phyloP scores from a whole-genome alignment of 2,329 filamentous ascomycete genomes.

The Hymenoscyphus occultus region DNA sequence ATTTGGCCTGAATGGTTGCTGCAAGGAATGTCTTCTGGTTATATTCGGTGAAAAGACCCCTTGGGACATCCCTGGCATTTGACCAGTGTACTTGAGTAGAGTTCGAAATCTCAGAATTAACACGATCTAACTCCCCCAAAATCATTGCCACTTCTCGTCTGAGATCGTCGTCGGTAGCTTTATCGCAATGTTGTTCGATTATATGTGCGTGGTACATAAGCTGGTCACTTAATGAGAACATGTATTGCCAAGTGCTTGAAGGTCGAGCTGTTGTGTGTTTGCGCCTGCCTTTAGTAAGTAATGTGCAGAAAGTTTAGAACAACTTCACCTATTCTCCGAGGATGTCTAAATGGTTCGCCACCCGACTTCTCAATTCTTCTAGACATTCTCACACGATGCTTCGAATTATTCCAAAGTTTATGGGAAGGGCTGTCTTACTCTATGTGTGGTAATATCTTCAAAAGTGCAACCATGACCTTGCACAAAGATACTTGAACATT shows the following conservation, averaged over 20 bases:
- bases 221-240: not conserved
- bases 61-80: not conserved
- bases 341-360: too few species aligned
- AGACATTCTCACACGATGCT: too few species aligned
- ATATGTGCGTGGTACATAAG: not conserved
- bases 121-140: not conserved
- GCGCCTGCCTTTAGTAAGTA: too few species aligned
- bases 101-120: not conserved
- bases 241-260: not conserved
- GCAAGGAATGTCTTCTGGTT: not conserved
- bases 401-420: too few species aligned
- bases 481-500: not conserved
- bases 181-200: not conserved
- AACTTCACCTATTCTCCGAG: too few species aligned
- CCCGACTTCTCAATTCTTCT: too few species aligned
- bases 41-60: not conserved
- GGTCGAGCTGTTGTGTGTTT: too few species aligned
- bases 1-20: not conserved
- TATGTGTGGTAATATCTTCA: not conserved
- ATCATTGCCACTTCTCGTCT: not conserved
- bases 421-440: too few species aligned
- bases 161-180: not conserved
- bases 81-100: not conserved
- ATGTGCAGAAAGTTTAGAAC: too few species aligned
- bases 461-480: not conserved